These are phyloP conservation scores for Russula dissimulans DNA, from an alignment of 768 basidiomycete species.

Conservation along the genomic window DNA sequence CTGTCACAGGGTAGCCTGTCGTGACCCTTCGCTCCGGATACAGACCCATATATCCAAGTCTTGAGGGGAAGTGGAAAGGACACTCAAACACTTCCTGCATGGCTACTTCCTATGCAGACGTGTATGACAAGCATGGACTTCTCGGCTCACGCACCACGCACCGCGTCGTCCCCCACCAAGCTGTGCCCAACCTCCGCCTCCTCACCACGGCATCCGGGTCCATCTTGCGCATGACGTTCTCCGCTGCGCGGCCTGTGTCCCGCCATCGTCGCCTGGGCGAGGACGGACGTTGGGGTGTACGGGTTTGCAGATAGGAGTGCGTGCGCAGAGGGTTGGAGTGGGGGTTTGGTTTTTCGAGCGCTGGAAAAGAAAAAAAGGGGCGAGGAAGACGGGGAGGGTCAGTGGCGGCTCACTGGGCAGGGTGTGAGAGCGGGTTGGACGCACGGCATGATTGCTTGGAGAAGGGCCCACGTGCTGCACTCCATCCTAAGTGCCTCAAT, in stretches of 20 bases:
- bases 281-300: slow-evolving; percentile 68
- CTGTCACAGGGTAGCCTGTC: too few species aligned
- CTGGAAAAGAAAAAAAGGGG: slow-evolving; percentile 27
- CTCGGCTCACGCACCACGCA: too few species aligned
- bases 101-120: too few species aligned
- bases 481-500: slow-evolving; percentile 61
- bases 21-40: too few species aligned
- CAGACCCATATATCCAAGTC: too few species aligned
- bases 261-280: slow-evolving; percentile 66
- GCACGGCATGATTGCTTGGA: slow-evolving; percentile 71
- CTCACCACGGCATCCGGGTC: slow-evolving; percentile 60
- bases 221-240: slow-evolving; percentile 13
- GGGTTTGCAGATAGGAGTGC: slow-evolving; percentile 61
- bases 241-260: slow-evolving; percentile 7
- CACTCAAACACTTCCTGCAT: too few species aligned
- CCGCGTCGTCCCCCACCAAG: slow-evolving; percentile 71
- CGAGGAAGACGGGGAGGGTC: not conserved
- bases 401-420: not conserved
- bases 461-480: slow-evolving; percentile 71
- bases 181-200: slow-evolving; percentile 23
- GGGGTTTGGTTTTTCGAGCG: slow-evolving; percentile 55
- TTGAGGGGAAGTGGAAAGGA: too few species aligned
- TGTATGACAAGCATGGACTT: too few species aligned
- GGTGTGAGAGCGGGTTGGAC: too few species aligned
- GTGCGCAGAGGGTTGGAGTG: slow-evolving; percentile 39